Conservation (phyloP, 2,329 filamentous ascomycete genomes). For the Penicillium vulpinum region DNA sequence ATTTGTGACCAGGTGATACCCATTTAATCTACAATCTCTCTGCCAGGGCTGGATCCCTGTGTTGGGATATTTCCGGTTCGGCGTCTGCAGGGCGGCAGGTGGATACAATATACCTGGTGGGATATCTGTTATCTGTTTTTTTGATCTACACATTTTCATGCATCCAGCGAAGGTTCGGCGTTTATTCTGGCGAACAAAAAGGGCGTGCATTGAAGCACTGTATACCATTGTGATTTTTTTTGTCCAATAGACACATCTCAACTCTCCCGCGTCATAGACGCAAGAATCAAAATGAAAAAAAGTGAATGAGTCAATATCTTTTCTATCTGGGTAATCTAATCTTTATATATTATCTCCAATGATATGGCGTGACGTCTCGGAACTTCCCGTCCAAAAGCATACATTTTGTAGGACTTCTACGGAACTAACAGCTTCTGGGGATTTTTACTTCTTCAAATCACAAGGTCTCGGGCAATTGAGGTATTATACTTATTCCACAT, state of each 20-base stretch:
- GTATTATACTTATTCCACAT: neutral
- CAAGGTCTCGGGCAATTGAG: neutral
- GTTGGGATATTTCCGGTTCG: constrained; percentile 30
- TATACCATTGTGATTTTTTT: constrained; percentile 23
- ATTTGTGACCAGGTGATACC: constrained; percentile 5
- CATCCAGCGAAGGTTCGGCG: constrained; percentile 26
- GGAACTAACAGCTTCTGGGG: neutral
- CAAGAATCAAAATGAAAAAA: constrained; percentile 25
- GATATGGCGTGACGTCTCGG: constrained; percentile 3
- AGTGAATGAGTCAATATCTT: constrained; percentile 15
- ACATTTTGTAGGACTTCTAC: neutral
- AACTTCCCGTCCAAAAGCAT: neutral
- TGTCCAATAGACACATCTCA: constrained; percentile 31
- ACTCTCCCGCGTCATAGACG: constrained; percentile 25
- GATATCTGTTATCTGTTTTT: constrained; percentile 9
- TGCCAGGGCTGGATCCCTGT: constrained; percentile 39
- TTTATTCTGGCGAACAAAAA: constrained; percentile 23
- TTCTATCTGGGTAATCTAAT: too few relatives aligned
- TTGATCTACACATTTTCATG: constrained; percentile 14
- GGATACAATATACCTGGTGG: constrained; percentile 26
- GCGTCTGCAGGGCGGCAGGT: constrained; percentile 28
- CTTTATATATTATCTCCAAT: neutral
- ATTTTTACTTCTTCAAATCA: neutral
- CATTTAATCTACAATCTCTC: constrained; percentile 19
- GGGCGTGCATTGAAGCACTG: constrained; percentile 16